phyloP scores from a whole-genome alignment of 208 protist species.

The Trypanosoma scelopori region DNA sequence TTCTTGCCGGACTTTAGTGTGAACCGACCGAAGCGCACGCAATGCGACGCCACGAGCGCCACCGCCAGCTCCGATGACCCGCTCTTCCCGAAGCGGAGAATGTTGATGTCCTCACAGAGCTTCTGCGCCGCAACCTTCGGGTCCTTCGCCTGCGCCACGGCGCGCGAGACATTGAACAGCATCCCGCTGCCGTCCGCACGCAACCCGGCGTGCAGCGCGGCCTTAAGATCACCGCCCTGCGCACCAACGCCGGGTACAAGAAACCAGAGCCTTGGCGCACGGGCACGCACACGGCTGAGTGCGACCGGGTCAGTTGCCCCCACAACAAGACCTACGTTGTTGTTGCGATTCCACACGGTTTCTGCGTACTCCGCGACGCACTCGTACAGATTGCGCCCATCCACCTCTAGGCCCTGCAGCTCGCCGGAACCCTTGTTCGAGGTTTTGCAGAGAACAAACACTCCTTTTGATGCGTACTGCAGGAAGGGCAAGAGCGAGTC shows the following conservation, averaged over 20 bases:
- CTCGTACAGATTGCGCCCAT: conserved; percentile 70
- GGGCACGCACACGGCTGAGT: conserved; percentile 66
- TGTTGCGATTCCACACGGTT: conserved; percentile 66
- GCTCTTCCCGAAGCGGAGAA: conserved; percentile 49
- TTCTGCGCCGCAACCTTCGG: conserved; percentile 64
- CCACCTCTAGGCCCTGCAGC: conserved; percentile 69
- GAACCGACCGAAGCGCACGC: conserved; percentile 94
- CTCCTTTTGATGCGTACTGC: conserved; percentile 67
- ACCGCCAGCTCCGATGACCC: conserved; percentile 51
- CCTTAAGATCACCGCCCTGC: conserved; percentile 79
- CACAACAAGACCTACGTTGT: conserved; percentile 85
- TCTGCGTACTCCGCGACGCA: conserved; percentile 76
- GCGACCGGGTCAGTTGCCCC: conserved; percentile 83
- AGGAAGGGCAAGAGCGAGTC: conserved; percentile 84
- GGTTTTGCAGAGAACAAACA: conserved; percentile 90
- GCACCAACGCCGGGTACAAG: conserved; percentile 86
- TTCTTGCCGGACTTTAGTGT: conserved; percentile 95
- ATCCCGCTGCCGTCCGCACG: conserved; percentile 76
- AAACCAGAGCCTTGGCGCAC: conserved; percentile 84
- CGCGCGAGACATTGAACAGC: conserved; percentile 86
- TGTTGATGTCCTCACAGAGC: conserved; percentile 81
- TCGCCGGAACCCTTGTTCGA: conserved; percentile 89
- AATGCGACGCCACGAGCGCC: conserved; percentile 78
- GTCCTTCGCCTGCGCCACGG: conserved; percentile 65
- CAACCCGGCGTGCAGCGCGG: conserved; percentile 70